phyloP scores from a whole-genome alignment of 176 grass and related monocot species.

The Sorghum bicolor region DNA sequence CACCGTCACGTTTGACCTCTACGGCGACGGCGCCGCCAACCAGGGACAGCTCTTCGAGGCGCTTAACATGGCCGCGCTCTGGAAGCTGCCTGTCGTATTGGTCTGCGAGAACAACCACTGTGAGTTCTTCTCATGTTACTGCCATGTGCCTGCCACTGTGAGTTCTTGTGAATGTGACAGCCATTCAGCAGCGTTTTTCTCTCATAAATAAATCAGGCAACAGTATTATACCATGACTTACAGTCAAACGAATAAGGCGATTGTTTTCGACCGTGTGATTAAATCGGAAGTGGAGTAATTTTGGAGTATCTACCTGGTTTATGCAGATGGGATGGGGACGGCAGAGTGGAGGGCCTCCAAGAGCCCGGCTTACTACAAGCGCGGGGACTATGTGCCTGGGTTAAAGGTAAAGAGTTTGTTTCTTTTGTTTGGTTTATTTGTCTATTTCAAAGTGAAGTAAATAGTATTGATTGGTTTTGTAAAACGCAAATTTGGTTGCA shows the following conservation, averaged over 20 bases:
- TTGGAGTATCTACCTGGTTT: neutral
- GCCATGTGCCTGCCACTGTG: neutral
- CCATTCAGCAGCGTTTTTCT: no score
- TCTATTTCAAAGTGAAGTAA: neutral
- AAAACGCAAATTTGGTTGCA: neutral
- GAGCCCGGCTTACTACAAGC: slow-evolving; percentile 82
- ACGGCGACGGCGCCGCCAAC: slow-evolving; percentile 82
- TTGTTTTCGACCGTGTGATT: no score
- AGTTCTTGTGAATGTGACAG: no score
- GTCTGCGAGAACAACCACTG: slow-evolving; percentile 99
- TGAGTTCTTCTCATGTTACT: slow-evolving; percentile 19
- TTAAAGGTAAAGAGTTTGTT: slow-evolving; percentile 48
- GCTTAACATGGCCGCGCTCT: slow-evolving; percentile 91
- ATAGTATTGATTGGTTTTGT: neutral
- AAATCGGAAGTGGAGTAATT: neutral
- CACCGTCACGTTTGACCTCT: slow-evolving; percentile 69
- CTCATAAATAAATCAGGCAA: no score
- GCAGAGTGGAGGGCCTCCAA: slow-evolving; percentile 89
- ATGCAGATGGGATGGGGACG: slow-evolving; percentile 92
- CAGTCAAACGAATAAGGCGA: no score
- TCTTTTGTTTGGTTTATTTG: neutral
- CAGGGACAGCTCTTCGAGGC: slow-evolving; percentile 98
- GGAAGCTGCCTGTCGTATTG: slow-evolving; percentile 72
- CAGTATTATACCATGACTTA: no score
- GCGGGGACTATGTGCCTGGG: slow-evolving; percentile 93